Base-by-base conservation (phyloP, 2,329 filamentous ascomycete species). In the Fusarium sp. region DNA sequence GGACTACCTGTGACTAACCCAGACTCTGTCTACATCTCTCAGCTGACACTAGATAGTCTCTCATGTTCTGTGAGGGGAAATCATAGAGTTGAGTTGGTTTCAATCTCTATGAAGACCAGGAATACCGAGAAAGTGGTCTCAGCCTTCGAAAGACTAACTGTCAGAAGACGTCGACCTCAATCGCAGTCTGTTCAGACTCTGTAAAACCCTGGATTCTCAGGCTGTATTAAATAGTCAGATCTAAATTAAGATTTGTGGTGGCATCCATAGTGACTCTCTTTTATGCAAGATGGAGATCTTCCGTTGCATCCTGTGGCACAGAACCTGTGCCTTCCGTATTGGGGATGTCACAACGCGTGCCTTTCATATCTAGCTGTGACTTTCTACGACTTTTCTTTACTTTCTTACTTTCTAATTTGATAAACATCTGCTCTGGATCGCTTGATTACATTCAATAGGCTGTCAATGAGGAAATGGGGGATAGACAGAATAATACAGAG, bases 241-340 rank as follows among this genome's bases (percentile, higher is more conserved):
- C 35, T 28, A 41, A 55, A n/a, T 31, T 31, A 55, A 55, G 11
- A 14, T 11, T 38, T 55, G 15, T 41, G 35, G 35, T 55, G 24
- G 35, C 4, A 39, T 22, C 24, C 24, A 39, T 39, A 39, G 4
- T 39, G 15, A 39, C 10, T 39, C 10, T 39, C 4, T 22, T 31
- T 55, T 55, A 55, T 55, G 51, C 51, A 55, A 55, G 51, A 41
- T 55, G 20, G 35, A 28, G 51, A 55, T 55, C 24, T 55, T 55
- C 36, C 20, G 51, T 41, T 55, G 35, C 20, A 55, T 55, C 35
- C 24, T n/a, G 15, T 41, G 35, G 35, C 35, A 41, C 36, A 41
- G 24, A n/a, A 55, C 7, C 18, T 14, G 4, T 41, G 35, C 15
- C 51, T 41, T 41, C 51, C 24, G 20, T 18, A 41, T 28, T 28